phyloP scores from a whole-genome alignment of 2,329 filamentous ascomycete genomes.

The Bretziella fagacearum region DNA sequence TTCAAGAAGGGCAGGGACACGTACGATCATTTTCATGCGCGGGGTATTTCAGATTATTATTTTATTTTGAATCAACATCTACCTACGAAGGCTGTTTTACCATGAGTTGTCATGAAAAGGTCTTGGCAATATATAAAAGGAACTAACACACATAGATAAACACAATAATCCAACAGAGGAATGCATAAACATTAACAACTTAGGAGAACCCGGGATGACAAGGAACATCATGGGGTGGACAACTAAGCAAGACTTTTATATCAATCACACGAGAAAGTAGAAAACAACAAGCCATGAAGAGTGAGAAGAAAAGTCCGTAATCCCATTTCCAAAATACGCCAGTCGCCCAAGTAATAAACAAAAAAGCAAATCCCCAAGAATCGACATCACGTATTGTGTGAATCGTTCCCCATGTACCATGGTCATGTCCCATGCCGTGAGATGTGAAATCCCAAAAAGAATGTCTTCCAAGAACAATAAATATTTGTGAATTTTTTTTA shows the following conservation, averaged over 20 bases:
- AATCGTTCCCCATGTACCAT: background rate
- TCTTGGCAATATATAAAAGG: too few relatives aligned
- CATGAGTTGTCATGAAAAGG: too few relatives aligned
- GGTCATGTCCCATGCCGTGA: conserved; percentile 13
- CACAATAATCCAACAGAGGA: too few relatives aligned
- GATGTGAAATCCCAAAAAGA: conserved; percentile 6
- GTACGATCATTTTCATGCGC: background rate
- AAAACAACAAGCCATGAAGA: conserved; percentile 1
- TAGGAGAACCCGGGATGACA: too few relatives aligned
- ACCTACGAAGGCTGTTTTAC: too few relatives aligned
- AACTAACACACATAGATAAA: too few relatives aligned
- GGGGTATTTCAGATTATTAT: background rate
- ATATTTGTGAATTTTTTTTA: conserved; percentile 13
- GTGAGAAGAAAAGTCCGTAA: conserved; percentile 3
- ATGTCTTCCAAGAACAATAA: conserved; percentile 13
- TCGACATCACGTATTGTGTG: background rate
- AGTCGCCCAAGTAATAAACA: background rate
- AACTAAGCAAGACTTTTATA: too few relatives aligned
- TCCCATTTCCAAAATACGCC: conserved; percentile 1
- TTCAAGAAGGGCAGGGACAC: background rate
- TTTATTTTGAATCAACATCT: background rate
- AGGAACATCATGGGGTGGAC: too few relatives aligned
- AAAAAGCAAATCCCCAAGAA: background rate
- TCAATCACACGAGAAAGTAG: background rate
- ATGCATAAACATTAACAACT: too few relatives aligned